Evolutionary conservation across 306 rosid genomes (phyloP).

Genomic region (Senna tora): DNA sequence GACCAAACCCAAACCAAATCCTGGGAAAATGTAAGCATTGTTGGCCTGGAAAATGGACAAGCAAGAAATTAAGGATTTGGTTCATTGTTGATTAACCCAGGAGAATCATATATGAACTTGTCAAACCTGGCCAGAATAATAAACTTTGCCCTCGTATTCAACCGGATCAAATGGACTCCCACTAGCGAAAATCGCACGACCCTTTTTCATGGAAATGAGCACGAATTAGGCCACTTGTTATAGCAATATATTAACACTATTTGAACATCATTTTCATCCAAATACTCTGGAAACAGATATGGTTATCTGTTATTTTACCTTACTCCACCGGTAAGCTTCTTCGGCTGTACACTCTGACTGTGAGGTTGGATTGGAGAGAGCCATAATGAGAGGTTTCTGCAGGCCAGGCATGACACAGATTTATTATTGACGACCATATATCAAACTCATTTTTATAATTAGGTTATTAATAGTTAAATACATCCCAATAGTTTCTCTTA

Average conservation of each 20-base stretch:
- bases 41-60: slow-evolving; percentile 55
- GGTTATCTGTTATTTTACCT: slow-evolving; percentile 45
- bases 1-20: slow-evolving; percentile 65
- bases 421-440: neutral
- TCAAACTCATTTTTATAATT: too few relatives aligned
- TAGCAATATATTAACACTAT: neutral
- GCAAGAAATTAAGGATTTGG: neutral
- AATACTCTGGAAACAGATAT: slow-evolving; percentile 1
- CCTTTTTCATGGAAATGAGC: slow-evolving; percentile 41
- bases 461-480: too few relatives aligned
- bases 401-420: slow-evolving; percentile 25
- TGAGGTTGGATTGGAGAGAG: slow-evolving; percentile 88
- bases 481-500: too few relatives aligned
- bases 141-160: slow-evolving; percentile 64
- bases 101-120: slow-evolving; percentile 9
- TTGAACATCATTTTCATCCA: slow-evolving; percentile 1
- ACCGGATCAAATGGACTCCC: slow-evolving; percentile 80
- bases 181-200: slow-evolving; percentile 73
- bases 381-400: slow-evolving; percentile 85
- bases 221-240: slow-evolving; percentile 2
- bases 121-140: slow-evolving; percentile 73
- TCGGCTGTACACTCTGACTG: slow-evolving; percentile 93
- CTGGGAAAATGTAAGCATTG: slow-evolving; percentile 81
- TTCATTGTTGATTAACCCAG: slow-evolving; percentile 5
- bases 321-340: slow-evolving; percentile 69